Evolutionary conservation across 78 protist genomes (phyloP), one percentile per base, ranked within the genome.

Genomic region (Cyanophora paradoxa): DNA sequence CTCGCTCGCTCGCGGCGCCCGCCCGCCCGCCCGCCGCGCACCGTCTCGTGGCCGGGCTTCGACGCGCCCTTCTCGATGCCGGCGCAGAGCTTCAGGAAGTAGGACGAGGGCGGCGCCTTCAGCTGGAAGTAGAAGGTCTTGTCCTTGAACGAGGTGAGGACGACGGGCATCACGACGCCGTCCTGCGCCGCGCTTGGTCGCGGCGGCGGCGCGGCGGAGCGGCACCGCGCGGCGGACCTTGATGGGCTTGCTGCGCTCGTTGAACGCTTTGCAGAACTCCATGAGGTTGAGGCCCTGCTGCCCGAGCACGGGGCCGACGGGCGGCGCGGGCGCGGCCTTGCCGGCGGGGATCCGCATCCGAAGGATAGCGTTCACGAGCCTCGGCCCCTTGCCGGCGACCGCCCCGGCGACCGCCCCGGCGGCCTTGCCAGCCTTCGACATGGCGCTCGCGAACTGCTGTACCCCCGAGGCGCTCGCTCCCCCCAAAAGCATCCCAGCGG

Each of bases 241-340:
- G 30, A n/a, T 63, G 48, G 24, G 40, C 30, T 73, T 73, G 20
- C 79, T 73, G 31, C 33, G 17, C 57, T 67, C 87, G 63, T 82
- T 82, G 80, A 74, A 82, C 39, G 74, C 58, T 70, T 82, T 82
- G 80, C 82, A 76, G 52, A 82, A 82, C 62, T 72, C 66, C 80
- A 72, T 65, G 33, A 82, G 66, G 61, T 76, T 77, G 48, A 72
- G 37, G 46, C 87, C 87, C 2, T 31, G 41, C 39, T 74, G 67
- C 1, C 86, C 87, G 36, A 82, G 83, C n/a, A 83, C 87, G 4
- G 87, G 87, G 34, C 87, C 87, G 6, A 77, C 50, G 6, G 87
- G 87, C 2, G 87, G 87, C 20, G 87, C 67, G 0, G 87, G 83
- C 41, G 78, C 48, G 0, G 87, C 87, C 59, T 72, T 73, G 22